Evolutionary conservation across 345 rosid genomes (phyloP), one percentile per base, ranked within the genome.

Genomic region (Populus euphratica): DNA sequence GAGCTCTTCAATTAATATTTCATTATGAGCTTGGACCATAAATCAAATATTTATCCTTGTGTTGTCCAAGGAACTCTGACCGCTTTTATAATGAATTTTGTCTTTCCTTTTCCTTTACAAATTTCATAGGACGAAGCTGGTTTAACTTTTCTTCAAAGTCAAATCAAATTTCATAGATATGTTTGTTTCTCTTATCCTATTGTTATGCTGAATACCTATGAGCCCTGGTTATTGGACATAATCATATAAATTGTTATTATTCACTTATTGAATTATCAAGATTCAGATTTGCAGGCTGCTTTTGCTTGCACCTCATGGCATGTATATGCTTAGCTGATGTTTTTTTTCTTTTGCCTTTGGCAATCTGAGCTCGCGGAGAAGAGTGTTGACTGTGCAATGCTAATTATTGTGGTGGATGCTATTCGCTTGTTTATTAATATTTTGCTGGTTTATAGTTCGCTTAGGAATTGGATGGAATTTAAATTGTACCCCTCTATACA

Each of bases 211-310:
- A 70, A 44, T 73, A 70, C 66, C 76, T 44, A 27, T 27, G 35
- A 68, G 75, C 38, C 36, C 8, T 75, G 49, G 69, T 47, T 79
- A 16, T 56, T n/a, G 29, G 64, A 23, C 29, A 56, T n/a, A 23
- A 23, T 25, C 5, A 1, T n/a, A 25, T 23, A 25, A 59, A 11
- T 59, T 59, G 25, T 59, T 59, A n/a, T n/a, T n/a, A 23, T 59
- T 59, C 14, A n/a, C 64, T 10, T 74, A 8, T 27, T 83, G 79
- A 80, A 76, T 72, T 77, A 78, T 64, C 73, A 59, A 69, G 75
- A 81, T 72, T 80, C 70, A 39, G 76, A 77, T 77, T 75, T 79
- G 88, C 85, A 78, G 83, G 83, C 59, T 31, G 80, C 47, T 73
- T 78, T 73, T 68, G 68, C 47, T 69, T 62, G 82, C 76, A 59